Conservation (phyloP, 2,329 filamentous ascomycete species). For the Ophiosphaerella narmari region DNA sequence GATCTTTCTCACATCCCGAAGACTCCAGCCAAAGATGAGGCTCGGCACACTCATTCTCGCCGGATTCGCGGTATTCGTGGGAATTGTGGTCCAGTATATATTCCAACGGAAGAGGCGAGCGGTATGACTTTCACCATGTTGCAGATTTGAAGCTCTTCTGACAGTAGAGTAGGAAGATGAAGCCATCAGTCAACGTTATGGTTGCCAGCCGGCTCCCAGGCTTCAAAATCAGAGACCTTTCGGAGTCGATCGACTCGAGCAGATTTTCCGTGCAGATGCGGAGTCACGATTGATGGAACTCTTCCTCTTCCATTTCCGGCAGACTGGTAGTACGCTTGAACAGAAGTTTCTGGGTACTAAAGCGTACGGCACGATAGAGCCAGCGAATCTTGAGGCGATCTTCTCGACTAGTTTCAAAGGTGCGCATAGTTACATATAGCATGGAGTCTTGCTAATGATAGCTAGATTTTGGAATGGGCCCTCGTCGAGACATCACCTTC, state of each 20-base stretch:
- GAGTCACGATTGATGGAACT: constrained; percentile 33
- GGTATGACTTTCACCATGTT: too few species aligned
- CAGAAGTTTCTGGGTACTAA: constrained; percentile 23
- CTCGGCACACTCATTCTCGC: too few species aligned
- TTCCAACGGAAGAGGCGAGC: too few species aligned
- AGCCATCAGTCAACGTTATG: constrained; percentile 14
- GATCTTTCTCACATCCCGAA: too few species aligned
- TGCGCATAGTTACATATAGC: constrained; percentile 1
- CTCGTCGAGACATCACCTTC: constrained; percentile 40
- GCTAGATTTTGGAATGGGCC: constrained; percentile 47
- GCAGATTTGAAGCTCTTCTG: too few species aligned
- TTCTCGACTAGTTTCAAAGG: constrained; percentile 27
- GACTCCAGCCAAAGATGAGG: too few species aligned
- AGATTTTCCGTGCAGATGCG: constrained; percentile 24
- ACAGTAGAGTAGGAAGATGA: constrained; percentile 10
- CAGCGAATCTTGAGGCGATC: constrained; percentile 29
- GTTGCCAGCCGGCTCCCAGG: constrained; percentile 22
- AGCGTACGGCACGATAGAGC: constrained; percentile 29
- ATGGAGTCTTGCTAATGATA: neutral
- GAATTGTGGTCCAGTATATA: too few species aligned
- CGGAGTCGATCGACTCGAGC: constrained; percentile 28
- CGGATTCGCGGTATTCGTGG: too few species aligned
- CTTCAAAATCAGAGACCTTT: constrained; percentile 24
- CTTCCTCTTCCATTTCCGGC: constrained; percentile 41
- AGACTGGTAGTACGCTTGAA: constrained; percentile 35